A percentile compares a stretch with the other conserved stretches of the same genome.
phyloP scores from a whole-genome alignment of 306 rosid genomes.

The Biancaea sappan region DNA sequence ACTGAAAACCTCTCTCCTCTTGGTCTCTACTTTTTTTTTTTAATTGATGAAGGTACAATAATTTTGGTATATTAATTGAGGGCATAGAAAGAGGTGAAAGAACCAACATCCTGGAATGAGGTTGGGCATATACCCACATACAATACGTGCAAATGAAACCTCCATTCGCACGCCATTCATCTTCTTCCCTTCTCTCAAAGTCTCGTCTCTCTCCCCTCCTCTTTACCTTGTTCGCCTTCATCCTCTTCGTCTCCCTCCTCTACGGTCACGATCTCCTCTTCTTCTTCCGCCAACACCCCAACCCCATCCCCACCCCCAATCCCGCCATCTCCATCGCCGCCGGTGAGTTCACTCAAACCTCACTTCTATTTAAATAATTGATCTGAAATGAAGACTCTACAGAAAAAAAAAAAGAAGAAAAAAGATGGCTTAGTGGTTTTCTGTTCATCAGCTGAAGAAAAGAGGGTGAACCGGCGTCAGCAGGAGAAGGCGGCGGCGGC shows the following conservation, averaged over 20 bases:
- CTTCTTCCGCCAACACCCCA: conserved; percentile 62
- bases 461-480: conserved; percentile 42
- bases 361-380: neutral
- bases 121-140: neutral
- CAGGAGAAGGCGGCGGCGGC: conserved; percentile 52
- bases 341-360: conserved; percentile 50
- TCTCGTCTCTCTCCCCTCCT: conserved; percentile 79
- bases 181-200: too few relatives aligned
- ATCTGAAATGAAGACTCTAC: too few relatives aligned
- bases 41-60: neutral
- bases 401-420: too few relatives aligned
- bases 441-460: conserved; percentile 31
- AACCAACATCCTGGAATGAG: neutral
- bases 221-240: conserved; percentile 67
- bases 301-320: conserved; percentile 48
- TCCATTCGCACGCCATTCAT: conserved; percentile 50
- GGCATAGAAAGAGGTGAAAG: neutral
- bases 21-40: too few relatives aligned
- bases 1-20: too few relatives aligned
- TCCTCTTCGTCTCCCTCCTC: conserved; percentile 72
- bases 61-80: neutral
- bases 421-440: neutral
- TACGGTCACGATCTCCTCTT: conserved; percentile 72
- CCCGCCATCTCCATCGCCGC: conserved; percentile 32
- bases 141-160: conserved; percentile 68